Conservation (phyloP, 768 basidiomycete genomes). For the Xerocomellus dryophilus region DNA sequence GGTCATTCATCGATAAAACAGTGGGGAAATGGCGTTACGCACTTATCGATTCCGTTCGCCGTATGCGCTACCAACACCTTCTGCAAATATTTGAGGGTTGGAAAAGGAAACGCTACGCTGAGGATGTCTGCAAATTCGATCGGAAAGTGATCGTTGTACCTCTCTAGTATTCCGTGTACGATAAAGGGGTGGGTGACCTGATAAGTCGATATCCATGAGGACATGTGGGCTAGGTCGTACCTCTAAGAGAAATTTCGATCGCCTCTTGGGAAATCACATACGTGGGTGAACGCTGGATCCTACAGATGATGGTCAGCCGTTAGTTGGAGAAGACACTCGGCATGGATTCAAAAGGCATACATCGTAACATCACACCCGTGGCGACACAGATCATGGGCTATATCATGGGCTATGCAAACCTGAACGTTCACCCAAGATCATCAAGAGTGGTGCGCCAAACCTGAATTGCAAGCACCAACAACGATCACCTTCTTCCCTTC, state of each 20-base stretch:
- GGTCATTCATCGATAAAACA: not conserved
- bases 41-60: constrained; percentile 26
- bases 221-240: constrained; percentile 1
- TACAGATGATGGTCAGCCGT: not conserved
- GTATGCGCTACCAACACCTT: not conserved
- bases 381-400: constrained; percentile 34
- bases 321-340: constrained; percentile 31
- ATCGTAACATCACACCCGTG: constrained; percentile 31
- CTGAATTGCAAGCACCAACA: constrained; percentile 62
- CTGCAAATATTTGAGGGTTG: constrained; percentile 16
- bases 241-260: constrained; percentile 4
- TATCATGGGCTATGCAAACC: constrained; percentile 35
- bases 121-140: constrained; percentile 27
- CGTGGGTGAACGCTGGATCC: constrained; percentile 31
- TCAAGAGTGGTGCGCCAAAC: constrained; percentile 24
- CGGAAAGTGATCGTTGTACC: constrained; percentile 27
- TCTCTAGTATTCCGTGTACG: constrained; percentile 11
- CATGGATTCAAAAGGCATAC: constrained; percentile 2
- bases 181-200: not conserved
- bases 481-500: constrained; percentile 62
- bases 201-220: not conserved
- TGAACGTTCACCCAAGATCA: not conserved
- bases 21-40: not conserved
- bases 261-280: constrained; percentile 23
- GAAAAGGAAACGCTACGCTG: constrained; percentile 20